A percentile compares a stretch with the other conserved stretches of the same genome.
Conservation (phyloP, 208 protist species). For the Angomonas ambiguus region DNA sequence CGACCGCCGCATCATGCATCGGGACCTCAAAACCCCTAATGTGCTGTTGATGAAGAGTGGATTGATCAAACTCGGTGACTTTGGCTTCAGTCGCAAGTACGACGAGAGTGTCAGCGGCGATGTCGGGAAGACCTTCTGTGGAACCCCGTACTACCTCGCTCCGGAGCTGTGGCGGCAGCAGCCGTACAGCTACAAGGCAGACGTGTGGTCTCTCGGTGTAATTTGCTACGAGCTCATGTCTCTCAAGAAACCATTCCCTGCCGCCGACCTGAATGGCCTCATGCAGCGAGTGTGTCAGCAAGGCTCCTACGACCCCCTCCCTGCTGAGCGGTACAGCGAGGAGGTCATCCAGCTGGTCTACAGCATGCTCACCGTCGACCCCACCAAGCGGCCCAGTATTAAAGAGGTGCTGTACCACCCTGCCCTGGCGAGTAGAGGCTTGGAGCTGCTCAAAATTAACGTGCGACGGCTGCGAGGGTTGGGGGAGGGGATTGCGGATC, state of each 20-base stretch:
- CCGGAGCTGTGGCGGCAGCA: conserved; percentile 87
- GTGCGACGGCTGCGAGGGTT: conserved; percentile 41
- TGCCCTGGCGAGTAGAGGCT: conserved; percentile 31
- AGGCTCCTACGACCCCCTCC: conserved; percentile 39
- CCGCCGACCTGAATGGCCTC: conserved; percentile 32
- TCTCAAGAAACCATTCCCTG: conserved; percentile 61
- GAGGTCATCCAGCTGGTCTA: conserved; percentile 30
- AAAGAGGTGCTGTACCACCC: conserved; percentile 36
- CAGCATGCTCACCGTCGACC: conserved; percentile 51
- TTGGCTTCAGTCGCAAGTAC: conserved; percentile 68
- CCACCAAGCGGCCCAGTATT: conserved; percentile 36
- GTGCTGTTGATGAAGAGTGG: conserved; percentile 59
- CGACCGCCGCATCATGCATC: conserved; percentile 67
- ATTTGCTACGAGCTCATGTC: conserved; percentile 78
- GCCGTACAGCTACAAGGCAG: conserved; percentile 86
- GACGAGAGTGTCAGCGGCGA: conserved; percentile 39
- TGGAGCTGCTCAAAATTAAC: conserved; percentile 39
- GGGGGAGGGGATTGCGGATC: conserved; percentile 16
- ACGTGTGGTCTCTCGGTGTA: conserved; percentile 89
- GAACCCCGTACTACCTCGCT: conserved; percentile 86
- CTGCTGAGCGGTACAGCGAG: conserved; percentile 29
- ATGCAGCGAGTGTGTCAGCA: conserved; percentile 49
- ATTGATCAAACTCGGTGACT: conserved; percentile 85
- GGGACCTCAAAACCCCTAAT: conserved; percentile 81
- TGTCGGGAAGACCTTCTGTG: conserved; percentile 58